Evolutionary conservation across 495 filamentous ascomycete species (phyloP), one percentile per base, ranked within the genome.

Genomic region (Aspergillus olivimuriae): DNA sequence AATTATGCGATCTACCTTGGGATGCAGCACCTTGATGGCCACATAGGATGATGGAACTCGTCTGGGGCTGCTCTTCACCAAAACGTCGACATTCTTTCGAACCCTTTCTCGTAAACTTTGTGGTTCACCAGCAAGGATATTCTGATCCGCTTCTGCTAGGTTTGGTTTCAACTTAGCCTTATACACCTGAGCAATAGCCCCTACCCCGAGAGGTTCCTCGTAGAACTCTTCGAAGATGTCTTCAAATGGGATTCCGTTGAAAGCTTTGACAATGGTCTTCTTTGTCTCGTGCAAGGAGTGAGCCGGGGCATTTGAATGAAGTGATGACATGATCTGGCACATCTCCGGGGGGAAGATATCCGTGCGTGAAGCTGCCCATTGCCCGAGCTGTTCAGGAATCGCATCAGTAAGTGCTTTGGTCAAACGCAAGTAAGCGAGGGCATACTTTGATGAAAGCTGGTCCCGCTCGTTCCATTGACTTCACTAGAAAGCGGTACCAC

Each of bases 151-250:
- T 2, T 67, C 71, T 6, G 85, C 80, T 43, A 96, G 70, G 39
- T 86, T 82, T 2, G 84, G 80, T 50, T 90, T 94, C 21, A 99
- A 64, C 58, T 87, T 96, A 2, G 94, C 94, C 57, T 85, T 94
- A 70, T 99, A 99, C 9, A 96, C 94, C 61, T 99, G 94, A 12
- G 94, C 94, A 57, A 99, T 96, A 11, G 94, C 92, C 17, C 94
- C 94, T 3, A 96, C 91, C 10, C 94, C 94, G 2, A 99, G 66
- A 0, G 94, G 92, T 41, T 78, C 78, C 60, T 94, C 87, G 17
- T 95, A 73, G 53, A 99, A 99, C 58, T 97, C 94, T 20, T 95
- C 89, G 51, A 99, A 99, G 20, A 99, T 97, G 4, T 95, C 86
- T 17, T 88, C 81, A 40, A 97, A 95, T 2, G 65, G 60, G 26